Percentiles rank a stretch among this genome's conserved stretches.
These are phyloP conservation scores for Coniella lustricola DNA, from an alignment of 2,329 filamentous ascomycete species.

Conservation along the genomic window DNA sequence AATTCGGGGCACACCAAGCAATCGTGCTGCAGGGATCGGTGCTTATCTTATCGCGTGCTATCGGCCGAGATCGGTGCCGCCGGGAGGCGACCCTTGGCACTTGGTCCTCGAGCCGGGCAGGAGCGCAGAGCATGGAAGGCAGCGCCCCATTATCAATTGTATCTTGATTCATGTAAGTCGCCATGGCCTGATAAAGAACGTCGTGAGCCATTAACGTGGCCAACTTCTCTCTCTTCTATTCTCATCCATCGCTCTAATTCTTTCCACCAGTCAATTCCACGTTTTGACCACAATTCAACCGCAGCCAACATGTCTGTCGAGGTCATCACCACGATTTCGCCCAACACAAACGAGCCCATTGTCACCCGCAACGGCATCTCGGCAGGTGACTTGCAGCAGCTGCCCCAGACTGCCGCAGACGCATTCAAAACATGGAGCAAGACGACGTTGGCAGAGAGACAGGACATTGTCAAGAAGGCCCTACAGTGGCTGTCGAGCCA, in stretches of 20 bases:
- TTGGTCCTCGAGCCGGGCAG: neutral
- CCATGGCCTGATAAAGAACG: neutral
- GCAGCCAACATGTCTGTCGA: constrained; percentile 53
- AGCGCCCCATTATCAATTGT: neutral
- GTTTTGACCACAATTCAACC: neutral
- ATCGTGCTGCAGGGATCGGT: neutral
- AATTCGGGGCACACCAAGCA: neutral
- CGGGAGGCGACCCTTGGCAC: constrained; percentile 1
- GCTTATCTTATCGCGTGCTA: constrained; percentile 11
- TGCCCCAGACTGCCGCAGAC: constrained; percentile 65
- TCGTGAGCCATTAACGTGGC: neutral
- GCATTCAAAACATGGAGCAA: constrained; percentile 73
- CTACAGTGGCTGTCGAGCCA: constrained; percentile 62
- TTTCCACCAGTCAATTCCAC: neutral
- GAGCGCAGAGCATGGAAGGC: neutral
- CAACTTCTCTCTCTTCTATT: neutral
- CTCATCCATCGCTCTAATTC: neutral
- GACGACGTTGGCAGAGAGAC: constrained; percentile 66
- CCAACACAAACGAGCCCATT: constrained; percentile 78
- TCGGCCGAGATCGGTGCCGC: constrained; percentile 15
- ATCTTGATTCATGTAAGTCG: neutral
- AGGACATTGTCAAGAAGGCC: constrained; percentile 75
- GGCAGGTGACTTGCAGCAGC: constrained; percentile 57
- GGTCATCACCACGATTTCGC: constrained; percentile 74
- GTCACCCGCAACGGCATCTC: constrained; percentile 71